Base-by-base conservation (phyloP, 352 stramenopile genomes). In the Globisporangium abappressorium region DNA sequence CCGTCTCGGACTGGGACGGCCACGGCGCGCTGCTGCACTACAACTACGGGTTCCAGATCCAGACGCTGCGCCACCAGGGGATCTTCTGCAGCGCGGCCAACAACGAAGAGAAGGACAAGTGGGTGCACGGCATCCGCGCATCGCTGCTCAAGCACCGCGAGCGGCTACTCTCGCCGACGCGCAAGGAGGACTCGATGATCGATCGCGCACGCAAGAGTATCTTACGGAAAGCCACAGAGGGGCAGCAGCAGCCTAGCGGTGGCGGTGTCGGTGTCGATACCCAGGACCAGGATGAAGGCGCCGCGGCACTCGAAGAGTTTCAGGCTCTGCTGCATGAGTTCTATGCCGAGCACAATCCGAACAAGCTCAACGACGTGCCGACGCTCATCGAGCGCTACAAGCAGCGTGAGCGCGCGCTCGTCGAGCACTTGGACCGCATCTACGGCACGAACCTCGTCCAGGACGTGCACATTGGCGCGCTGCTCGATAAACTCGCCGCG, bases 51-150 rank as follows among this genome's bases (percentile, higher is more conserved):
- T 94, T 94, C 41, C 67, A 89, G 43, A 67, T 94, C n/a, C 80
- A 91, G 51, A 89, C 82, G 0, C 71, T 80, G 28, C 64, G 66
- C 14, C 84, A 89, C 51, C 43, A 80, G 36, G 75, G 72, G n/a
- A 79, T 92, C 38, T 82, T 82, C 33, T 94, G 84, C 63, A 94
- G 86, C 62, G 82, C 82, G 0, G 74, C 82, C 5, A 91, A 69
- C 65, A 74, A 78, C 3, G 68, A 79, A 1, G 86, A 94, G 57
- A 91, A 89, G 56, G 77, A 75, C 51, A 87, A 84, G 33, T 93
- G 86, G 86, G 62, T 88, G 7, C 70, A 76, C 28, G 82, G 83
- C 2, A 75, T 92, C 24, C 81, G 85, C 30, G 72, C 82, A 34
- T 82, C 83, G 1, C 62, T 93, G 18, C 41, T 89, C 8, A 75